Evolutionary conservation across 2,329 filamentous ascomycete species (phyloP).

Genomic region (Arthroderma sp.): DNA sequence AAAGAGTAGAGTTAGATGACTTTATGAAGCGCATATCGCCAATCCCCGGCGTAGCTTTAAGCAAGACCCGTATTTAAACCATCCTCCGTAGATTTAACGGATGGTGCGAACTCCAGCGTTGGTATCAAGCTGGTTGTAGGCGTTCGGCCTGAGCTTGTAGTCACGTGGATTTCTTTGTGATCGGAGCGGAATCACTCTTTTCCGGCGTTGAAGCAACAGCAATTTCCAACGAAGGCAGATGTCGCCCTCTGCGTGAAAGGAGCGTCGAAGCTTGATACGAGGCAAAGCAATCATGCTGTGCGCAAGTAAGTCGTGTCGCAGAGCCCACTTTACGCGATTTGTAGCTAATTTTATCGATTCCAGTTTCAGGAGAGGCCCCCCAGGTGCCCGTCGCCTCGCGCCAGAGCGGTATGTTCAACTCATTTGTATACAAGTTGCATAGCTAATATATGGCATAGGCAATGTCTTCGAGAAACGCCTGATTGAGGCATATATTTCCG

Average conservation of each 20-base stretch:
- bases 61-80: too few species aligned
- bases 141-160: too few species aligned
- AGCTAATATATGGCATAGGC: slow-evolving; percentile 37
- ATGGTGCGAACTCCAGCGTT: too few species aligned
- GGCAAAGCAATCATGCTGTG: slow-evolving; percentile 38
- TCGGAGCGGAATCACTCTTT: slow-evolving; percentile 5
- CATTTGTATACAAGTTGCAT: slow-evolving; percentile 1
- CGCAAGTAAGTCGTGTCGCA: slow-evolving; percentile 43
- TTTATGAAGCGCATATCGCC: too few species aligned
- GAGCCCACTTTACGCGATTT: neutral
- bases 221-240: too few species aligned
- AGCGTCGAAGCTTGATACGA: too few species aligned
- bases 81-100: too few species aligned
- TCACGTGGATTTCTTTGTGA: too few species aligned
- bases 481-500: slow-evolving; percentile 86
- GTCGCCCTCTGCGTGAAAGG: too few species aligned
- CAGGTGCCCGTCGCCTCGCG: slow-evolving; percentile 88
- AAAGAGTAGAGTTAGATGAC: too few species aligned
- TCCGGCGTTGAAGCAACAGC: neutral
- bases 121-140: too few species aligned
- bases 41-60: too few species aligned
- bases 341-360: slow-evolving; percentile 2
- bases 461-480: slow-evolving; percentile 89
- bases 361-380: slow-evolving; percentile 93
- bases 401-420: slow-evolving; percentile 61